phyloP scores from a whole-genome alignment of 73 alveolate species.

The Uronychia setigera region DNA sequence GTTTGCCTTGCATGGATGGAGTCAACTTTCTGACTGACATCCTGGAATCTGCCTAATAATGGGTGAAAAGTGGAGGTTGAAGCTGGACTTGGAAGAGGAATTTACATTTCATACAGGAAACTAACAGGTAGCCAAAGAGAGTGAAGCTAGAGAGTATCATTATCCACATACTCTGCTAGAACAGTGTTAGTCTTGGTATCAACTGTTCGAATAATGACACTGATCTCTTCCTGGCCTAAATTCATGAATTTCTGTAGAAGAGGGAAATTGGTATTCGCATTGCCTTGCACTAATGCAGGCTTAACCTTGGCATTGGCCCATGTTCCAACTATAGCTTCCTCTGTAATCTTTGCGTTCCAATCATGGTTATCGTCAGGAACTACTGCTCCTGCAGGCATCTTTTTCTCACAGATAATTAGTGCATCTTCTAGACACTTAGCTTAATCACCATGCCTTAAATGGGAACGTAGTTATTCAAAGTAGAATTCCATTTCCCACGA shows the following conservation, averaged over 20 bases:
- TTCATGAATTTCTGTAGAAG: slow-evolving; percentile 21
- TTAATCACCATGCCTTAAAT: slow-evolving; percentile 75
- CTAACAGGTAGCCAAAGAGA: slow-evolving; percentile 59
- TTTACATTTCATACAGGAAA: slow-evolving; percentile 37
- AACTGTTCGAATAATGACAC: slow-evolving; percentile 36
- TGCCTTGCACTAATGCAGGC: not conserved
- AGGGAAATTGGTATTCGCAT: slow-evolving; percentile 27
- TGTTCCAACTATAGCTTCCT: slow-evolving; percentile 79
- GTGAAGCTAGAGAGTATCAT: slow-evolving; percentile 47
- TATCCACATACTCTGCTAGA: slow-evolving; percentile 55
- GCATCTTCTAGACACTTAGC: slow-evolving; percentile 81
- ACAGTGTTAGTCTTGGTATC: slow-evolving; percentile 36
- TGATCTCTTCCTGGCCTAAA: slow-evolving; percentile 39
- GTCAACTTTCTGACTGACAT: slow-evolving; percentile 10
- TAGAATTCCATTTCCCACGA: slow-evolving; percentile 83
- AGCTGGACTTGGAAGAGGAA: slow-evolving; percentile 47
- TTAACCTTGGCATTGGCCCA: slow-evolving; percentile 73
- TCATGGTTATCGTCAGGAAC: slow-evolving; percentile 87
- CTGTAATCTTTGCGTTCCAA: slow-evolving; percentile 84
- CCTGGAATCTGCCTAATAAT: not conserved
- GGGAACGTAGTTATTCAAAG: slow-evolving; percentile 82
- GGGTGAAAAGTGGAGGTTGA: slow-evolving; percentile 17
- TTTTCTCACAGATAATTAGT: slow-evolving; percentile 77
- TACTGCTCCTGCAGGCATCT: slow-evolving; percentile 83
- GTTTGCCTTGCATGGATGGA: slow-evolving; percentile 53